Evolutionary conservation across 129 eudicot species (phyloP).

Genomic region (Dittrichia graveolens): DNA sequence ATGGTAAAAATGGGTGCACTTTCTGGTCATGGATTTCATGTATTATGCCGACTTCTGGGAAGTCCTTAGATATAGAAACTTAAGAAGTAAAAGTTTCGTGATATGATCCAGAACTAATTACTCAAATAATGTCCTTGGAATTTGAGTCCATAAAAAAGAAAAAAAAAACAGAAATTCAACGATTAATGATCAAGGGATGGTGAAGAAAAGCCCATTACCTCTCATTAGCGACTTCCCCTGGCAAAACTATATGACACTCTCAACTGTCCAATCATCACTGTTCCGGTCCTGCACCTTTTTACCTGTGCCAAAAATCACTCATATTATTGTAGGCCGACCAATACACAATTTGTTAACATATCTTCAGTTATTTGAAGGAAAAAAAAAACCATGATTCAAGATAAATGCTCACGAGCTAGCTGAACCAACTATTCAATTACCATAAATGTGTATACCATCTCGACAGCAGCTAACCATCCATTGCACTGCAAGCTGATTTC

Average conservation of each 20-base stretch:
- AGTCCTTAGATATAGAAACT: too few species aligned
- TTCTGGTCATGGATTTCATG: too few species aligned
- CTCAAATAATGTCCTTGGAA: neutral
- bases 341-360: neutral
- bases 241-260: neutral
- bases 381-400: slow-evolving; percentile 1
- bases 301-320: slow-evolving; percentile 1
- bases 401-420: neutral
- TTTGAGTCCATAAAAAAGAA: too few species aligned
- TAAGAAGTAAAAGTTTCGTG: neutral
- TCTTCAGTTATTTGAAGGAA: neutral
- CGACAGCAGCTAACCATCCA: slow-evolving; percentile 1
- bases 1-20: too few species aligned
- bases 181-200: slow-evolving; percentile 14
- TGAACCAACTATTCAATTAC: slow-evolving; percentile 1
- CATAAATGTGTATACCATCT: neutral
- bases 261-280: neutral
- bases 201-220: slow-evolving; percentile 11
- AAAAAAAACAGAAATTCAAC: neutral
- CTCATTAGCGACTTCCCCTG: slow-evolving; percentile 5
- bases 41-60: too few species aligned
- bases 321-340: neutral
- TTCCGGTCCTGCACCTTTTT: neutral
- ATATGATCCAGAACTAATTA: neutral
- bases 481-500: slow-evolving; percentile 16